phyloP scores from a whole-genome alignment of 257 asterid genomes.

The Petunia axillaris region DNA sequence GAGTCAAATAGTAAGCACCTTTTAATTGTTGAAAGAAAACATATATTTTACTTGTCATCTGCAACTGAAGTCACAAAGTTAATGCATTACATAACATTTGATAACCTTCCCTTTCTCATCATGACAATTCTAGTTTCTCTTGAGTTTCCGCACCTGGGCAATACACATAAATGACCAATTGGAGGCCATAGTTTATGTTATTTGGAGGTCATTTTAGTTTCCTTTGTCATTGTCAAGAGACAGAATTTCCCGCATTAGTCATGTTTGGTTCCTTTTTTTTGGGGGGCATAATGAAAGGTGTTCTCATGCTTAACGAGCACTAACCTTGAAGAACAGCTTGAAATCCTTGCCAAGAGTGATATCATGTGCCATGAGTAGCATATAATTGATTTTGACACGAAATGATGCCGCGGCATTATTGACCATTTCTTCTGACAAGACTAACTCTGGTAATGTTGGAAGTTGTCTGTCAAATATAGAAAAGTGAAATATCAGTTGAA shows the following conservation, averaged over 20 bases:
- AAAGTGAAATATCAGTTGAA: slow-evolving; percentile 35
- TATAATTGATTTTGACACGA: slow-evolving; percentile 83
- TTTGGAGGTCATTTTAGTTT: not conserved
- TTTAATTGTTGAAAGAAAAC: not conserved
- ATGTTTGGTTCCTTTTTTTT: not conserved
- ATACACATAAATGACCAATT: not conserved
- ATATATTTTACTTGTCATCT: slow-evolving; percentile 11
- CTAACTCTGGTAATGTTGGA: slow-evolving; percentile 75
- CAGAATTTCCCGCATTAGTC: not conserved
- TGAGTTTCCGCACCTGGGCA: not conserved
- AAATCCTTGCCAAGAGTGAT: slow-evolving; percentile 95
- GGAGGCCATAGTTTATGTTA: not conserved
- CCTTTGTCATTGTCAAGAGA: not conserved
- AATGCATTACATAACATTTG: not conserved
- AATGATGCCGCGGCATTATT: slow-evolving; percentile 90
- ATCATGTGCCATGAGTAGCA: slow-evolving; percentile 98
- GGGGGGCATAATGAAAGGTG: not conserved
- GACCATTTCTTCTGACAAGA: slow-evolving; percentile 94
- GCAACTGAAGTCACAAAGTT: not conserved
- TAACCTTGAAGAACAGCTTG: slow-evolving; percentile 87
- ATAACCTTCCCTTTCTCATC: not conserved
- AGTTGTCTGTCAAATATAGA: slow-evolving; percentile 58
- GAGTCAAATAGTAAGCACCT: not conserved
- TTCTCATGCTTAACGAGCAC: slow-evolving; percentile 23
- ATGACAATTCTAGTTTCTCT: not conserved